Evolutionary conservation across 495 filamentous ascomycete species (phyloP), one percentile per base, ranked within the genome.

Genomic region (Penicillium soppii): DNA sequence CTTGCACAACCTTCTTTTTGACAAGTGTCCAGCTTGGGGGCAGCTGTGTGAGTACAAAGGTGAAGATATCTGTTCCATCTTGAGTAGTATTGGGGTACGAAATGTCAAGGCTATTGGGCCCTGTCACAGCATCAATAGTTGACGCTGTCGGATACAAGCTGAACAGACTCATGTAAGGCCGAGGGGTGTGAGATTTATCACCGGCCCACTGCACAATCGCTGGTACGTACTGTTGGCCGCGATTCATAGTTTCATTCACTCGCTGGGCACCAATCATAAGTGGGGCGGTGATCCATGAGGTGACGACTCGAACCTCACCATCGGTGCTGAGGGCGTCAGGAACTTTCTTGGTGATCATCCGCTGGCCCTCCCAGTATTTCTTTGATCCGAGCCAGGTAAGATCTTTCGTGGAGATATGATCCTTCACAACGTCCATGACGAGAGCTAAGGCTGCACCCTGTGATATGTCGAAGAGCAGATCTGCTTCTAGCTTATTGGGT

Each of bases 181-280:
- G 54, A 6, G 62, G 64, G 9, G 39, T 56, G 23, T 65, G 62
- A 4, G 50, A 15, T 7, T 55, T 50, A 38, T 67, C 64, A 43
- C 58, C 55, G 30, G 64, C 61, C 64, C 64, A 67, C 38, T 65
- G 64, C 0, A 65, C 61, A 41, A 67, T 62, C 10, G 62, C 61
- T 13, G 64, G 64, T 4, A 62, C 59, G 27, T 62, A 67, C 45
- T 67, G 64, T 23, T 53, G 7, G 9, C 61, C 47, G 0, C 64
- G 53, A 8, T 49, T 54, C 7, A 59, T 47, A 19, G 47, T 51
- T 42, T 67, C 61, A 27, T 54, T 54, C 5, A 65, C 51, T 35
- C 58, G 30, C 27, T 65, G 30, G 1, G 61, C 61, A 4, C 64
- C 64, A 26, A 67, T 62, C 61, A 67, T 67, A 27, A 67, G 56